These are phyloP conservation scores for Penicillium sp. DNA, from an alignment of 2,329 filamentous ascomycete genomes.

Conservation along the genomic window DNA sequence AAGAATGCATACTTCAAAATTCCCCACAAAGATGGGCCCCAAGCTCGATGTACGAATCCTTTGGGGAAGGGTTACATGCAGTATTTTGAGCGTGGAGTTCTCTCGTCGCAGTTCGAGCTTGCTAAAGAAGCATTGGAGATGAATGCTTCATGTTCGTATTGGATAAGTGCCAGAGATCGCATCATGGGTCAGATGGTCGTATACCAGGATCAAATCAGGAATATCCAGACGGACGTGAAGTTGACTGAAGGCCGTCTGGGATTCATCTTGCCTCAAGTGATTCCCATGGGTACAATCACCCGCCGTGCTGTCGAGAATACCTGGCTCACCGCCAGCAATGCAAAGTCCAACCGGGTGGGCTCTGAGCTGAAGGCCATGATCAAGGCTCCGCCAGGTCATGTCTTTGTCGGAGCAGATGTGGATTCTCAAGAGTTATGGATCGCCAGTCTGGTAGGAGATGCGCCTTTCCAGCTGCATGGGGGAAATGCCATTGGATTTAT, in stretches of 20 bases:
- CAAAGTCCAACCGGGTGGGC: constrained; percentile 90
- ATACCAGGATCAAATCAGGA: constrained; percentile 60
- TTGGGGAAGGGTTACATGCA: constrained; percentile 84
- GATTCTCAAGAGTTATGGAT: constrained; percentile 99
- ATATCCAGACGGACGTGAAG: constrained; percentile 17
- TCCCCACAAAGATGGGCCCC: constrained; percentile 90
- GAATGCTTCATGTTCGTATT: constrained; percentile 98
- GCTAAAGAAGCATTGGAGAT: constrained; percentile 95
- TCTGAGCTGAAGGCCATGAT: constrained; percentile 98
- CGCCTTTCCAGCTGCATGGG: constrained; percentile 89
- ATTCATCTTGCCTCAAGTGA: constrained; percentile 89
- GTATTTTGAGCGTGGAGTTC: constrained; percentile 83
- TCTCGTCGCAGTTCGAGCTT: constrained; percentile 82
- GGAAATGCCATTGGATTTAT: constrained; percentile 98
- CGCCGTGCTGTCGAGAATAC: constrained; percentile 93
- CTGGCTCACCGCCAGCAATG: constrained; percentile 96
- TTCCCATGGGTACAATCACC: constrained; percentile 97
- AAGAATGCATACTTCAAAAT: constrained; percentile 77
- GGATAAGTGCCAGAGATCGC: constrained; percentile 90
- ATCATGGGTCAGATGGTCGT: constrained; percentile 96
- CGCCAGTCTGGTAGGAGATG: constrained; percentile 87
- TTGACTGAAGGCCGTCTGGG: constrained; percentile 47
- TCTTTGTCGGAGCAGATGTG: constrained; percentile 93
- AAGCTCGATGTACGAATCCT: constrained; percentile 75
- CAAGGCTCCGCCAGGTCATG: constrained; percentile 80